Conservation (phyloP, 345 rosid species). For the Murraya koenigii region DNA sequence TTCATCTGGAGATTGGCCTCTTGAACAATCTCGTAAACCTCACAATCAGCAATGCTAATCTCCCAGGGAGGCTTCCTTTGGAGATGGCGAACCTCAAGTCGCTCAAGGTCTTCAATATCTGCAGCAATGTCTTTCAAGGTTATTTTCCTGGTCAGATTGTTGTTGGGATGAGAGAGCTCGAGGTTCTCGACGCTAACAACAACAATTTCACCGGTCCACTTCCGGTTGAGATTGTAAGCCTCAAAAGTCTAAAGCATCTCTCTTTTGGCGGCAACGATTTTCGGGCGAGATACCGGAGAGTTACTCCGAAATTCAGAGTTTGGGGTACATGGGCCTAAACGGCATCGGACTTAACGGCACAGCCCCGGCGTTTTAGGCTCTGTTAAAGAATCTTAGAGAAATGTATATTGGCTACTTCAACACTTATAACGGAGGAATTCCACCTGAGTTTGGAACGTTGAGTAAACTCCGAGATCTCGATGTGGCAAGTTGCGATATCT, state of each 20-base stretch:
- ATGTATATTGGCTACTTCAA: slow-evolving; percentile 63
- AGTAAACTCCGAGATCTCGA: slow-evolving; percentile 53
- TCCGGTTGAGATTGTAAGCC: slow-evolving; percentile 44
- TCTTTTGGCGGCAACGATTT: slow-evolving; percentile 74
- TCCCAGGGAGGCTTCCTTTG: slow-evolving; percentile 55
- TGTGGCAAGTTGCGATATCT: slow-evolving; percentile 59
- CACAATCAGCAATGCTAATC: slow-evolving; percentile 43
- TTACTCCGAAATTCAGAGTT: slow-evolving; percentile 56
- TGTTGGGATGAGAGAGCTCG: slow-evolving; percentile 50
- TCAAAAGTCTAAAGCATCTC: slow-evolving; percentile 58
- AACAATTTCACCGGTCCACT: slow-evolving; percentile 60
- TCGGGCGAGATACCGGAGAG: slow-evolving; percentile 65
- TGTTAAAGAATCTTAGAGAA: slow-evolving; percentile 51
- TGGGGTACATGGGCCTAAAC: slow-evolving; percentile 63
- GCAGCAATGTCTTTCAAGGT: slow-evolving; percentile 49
- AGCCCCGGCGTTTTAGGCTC: slow-evolving; percentile 49
- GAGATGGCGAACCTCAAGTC: slow-evolving; percentile 55
- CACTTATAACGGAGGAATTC: slow-evolving; percentile 56
- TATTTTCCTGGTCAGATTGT: slow-evolving; percentile 59
- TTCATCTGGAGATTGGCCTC: slow-evolving; percentile 69
- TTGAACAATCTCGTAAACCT: slow-evolving; percentile 57
- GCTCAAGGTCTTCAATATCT: slow-evolving; percentile 60
- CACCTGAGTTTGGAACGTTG: slow-evolving; percentile 66
- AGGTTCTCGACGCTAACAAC: slow-evolving; percentile 58
- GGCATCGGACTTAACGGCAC: slow-evolving; percentile 53